These are phyloP conservation scores for Camptophora hylomeconis DNA, from an alignment of 2,329 filamentous ascomycete genomes.

Conservation along the genomic window DNA sequence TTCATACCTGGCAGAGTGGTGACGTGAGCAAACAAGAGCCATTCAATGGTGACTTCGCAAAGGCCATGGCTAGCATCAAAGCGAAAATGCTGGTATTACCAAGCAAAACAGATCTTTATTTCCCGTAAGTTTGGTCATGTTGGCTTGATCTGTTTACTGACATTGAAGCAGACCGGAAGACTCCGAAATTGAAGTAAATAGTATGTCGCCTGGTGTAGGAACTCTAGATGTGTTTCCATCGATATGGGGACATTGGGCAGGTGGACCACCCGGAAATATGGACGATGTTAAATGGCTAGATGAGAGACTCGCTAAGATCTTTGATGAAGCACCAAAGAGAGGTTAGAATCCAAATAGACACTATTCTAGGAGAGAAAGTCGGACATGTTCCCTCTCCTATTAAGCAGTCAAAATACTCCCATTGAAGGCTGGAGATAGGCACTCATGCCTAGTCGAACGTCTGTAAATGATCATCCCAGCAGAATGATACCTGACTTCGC, in stretches of 20 bases:
- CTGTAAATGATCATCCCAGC: too few relatives aligned
- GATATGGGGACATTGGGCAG: conserved; percentile 55
- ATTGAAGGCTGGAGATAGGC: too few relatives aligned
- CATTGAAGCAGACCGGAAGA: conserved; percentile 50
- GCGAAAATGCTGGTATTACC: conserved; percentile 61
- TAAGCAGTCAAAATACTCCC: too few relatives aligned
- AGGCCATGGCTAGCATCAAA: conserved; percentile 56
- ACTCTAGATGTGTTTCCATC: conserved; percentile 42
- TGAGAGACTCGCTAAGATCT: conserved; percentile 42
- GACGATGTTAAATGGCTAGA: conserved; percentile 64
- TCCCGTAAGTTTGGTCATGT: conserved; percentile 41
- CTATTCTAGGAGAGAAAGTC: too few relatives aligned
- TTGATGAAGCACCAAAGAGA: conserved; percentile 22
- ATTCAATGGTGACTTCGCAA: conserved; percentile 53
- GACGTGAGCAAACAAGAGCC: conserved; percentile 57
- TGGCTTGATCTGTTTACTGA: background rate
- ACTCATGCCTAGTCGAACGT: too few relatives aligned
- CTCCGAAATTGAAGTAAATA: conserved; percentile 57
- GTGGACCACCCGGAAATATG: conserved; percentile 56
- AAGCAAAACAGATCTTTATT: conserved; percentile 63
- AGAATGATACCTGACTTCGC: too few relatives aligned
- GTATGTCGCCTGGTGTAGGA: conserved; percentile 47
- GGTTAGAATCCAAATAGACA: too few relatives aligned
- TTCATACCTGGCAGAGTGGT: conserved; percentile 65
- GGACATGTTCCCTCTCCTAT: too few relatives aligned